Evolutionary conservation across 1,139 yeast genomes (phyloP), one percentile per base, ranked within the genome.

Genomic region (Saccharomycopsis phalli): DNA sequence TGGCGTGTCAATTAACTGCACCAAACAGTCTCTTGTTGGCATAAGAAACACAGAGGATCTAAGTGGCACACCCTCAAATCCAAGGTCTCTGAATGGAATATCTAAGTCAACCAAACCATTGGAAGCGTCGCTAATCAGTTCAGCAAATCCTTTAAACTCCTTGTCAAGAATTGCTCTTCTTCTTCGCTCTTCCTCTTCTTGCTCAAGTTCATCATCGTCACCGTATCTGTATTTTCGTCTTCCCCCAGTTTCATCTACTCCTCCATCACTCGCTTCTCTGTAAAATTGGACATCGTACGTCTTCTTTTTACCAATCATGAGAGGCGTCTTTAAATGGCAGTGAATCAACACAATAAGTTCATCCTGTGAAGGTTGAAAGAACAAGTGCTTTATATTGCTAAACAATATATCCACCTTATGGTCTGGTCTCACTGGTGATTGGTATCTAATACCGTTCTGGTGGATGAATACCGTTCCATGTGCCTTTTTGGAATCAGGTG

Each of bases 161-260:
- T 82, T 86, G 65, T 93, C 96, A 55, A 91, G 73, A 37, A 86
- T 74, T 14, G 84, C 82, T 54, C 94, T 82, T 60, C 95, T 75
- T 60, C 93, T 74, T 63, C 97, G 79, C 64, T 91, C 99, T 62
- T 91, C 97, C 63, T 91, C 97, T 64, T 93, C 99, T 61, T 91
- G 97, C 62, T 93, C 98, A 50, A 93, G 69, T 63, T 91, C 99
- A 61, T 91, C 98, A 62, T 91, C 98, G 58, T 91, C 99, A 41
- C 98, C 99, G 56, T 91, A 91, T 57, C 95, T 68, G 53, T 79
- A 74, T 51, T 81, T 80, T 60, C 83, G 69, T 68, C 87, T 84
- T 47, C 94, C 94, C 47, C 97, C 95, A 28, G 99, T 91, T 62
- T 91, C 99, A 62, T 91, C 99, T 54, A 86, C 87, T 2, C 95